Conservation (phyloP, 208 protist species). For the Acanthamoeba sp. region DNA sequence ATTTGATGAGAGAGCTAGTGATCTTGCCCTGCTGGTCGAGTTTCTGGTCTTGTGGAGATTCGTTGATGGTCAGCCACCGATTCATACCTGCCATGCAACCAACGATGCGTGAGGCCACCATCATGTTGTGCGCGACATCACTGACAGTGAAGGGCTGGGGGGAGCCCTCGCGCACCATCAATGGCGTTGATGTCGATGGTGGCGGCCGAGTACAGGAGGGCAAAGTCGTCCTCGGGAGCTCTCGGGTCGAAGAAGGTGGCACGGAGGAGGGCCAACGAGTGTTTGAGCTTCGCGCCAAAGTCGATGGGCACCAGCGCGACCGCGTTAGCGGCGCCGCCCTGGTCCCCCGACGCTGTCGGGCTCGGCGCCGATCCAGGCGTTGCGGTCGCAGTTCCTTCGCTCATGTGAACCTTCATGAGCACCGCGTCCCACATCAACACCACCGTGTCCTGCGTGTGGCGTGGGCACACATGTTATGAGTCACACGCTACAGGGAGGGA, state of each 20-base stretch:
- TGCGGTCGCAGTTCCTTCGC: background rate
- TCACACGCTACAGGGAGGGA: background rate
- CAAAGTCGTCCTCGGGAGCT: background rate
- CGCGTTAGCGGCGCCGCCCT: background rate
- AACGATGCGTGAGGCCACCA: background rate
- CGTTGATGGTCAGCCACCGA: slow-evolving; percentile 13
- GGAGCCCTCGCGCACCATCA: background rate
- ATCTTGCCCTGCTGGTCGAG: slow-evolving; percentile 3
- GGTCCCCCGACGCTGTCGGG: background rate
- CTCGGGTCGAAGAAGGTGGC: background rate
- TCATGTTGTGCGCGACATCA: background rate
- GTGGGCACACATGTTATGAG: background rate
- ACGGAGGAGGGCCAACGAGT: background rate
- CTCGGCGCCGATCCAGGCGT: background rate
- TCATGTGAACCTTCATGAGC: background rate
- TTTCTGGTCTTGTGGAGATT: background rate
- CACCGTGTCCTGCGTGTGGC: background rate
- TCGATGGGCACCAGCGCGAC: slow-evolving; percentile 9
- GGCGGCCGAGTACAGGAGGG: slow-evolving; percentile 22
- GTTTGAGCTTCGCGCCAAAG: background rate
- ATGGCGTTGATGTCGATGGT: background rate
- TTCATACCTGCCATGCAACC: background rate
- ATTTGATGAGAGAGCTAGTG: background rate
- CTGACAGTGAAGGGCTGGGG: no score
- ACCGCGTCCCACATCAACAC: background rate